These are phyloP conservation scores for Penicillium verrucosum DNA, from an alignment of 2,329 filamentous ascomycete genomes.

Conservation along the genomic window DNA sequence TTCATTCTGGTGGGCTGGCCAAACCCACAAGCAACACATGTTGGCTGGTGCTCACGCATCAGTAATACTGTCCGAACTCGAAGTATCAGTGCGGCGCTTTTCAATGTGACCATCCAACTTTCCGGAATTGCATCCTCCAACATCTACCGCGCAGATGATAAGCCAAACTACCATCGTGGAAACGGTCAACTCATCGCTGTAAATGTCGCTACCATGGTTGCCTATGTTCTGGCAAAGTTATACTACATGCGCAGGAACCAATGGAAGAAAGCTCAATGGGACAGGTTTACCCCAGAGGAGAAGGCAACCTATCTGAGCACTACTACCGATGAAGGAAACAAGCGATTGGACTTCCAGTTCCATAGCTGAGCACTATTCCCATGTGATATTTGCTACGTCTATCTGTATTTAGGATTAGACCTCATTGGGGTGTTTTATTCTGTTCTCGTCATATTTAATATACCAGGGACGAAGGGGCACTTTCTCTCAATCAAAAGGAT, in stretches of 20 bases:
- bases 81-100: slow-evolving; percentile 40
- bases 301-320: slow-evolving; percentile 49
- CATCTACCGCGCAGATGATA: slow-evolving; percentile 54
- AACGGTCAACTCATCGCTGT: slow-evolving; percentile 47
- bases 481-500: neutral
- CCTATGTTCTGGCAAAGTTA: slow-evolving; percentile 42
- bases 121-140: slow-evolving; percentile 45
- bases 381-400: neutral
- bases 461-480: too few species aligned
- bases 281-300: slow-evolving; percentile 46
- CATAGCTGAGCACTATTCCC: slow-evolving; percentile 36
- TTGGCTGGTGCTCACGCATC: slow-evolving; percentile 49
- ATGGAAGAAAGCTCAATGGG: slow-evolving; percentile 44
- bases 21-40: slow-evolving; percentile 45
- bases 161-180: slow-evolving; percentile 47
- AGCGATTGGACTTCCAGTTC: slow-evolving; percentile 56
- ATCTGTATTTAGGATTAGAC: neutral
- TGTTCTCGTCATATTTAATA: neutral
- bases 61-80: slow-evolving; percentile 51
- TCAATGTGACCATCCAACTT: slow-evolving; percentile 49
- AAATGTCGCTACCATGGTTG: slow-evolving; percentile 47
- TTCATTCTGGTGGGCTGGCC: slow-evolving; percentile 20
- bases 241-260: slow-evolving; percentile 30
- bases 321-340: slow-evolving; percentile 53
- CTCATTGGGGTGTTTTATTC: neutral